Conservation (phyloP, 2,329 filamentous ascomycete genomes). For the Colletotrichum caudatum region DNA sequence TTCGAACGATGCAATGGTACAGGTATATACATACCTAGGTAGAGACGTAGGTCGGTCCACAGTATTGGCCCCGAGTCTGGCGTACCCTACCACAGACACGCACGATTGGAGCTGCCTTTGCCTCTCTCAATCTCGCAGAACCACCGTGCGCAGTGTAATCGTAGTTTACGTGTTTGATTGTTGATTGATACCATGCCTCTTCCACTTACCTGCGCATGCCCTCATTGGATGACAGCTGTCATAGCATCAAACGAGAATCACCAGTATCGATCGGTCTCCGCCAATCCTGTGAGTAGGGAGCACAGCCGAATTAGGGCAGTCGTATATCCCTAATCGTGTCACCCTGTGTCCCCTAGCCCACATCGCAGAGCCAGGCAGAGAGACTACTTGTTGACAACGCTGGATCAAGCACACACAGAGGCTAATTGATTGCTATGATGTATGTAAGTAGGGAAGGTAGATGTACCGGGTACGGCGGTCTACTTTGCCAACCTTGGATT, state of each 20-base stretch:
- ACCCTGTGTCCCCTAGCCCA: conserved; percentile 27
- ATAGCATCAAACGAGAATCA: not conserved
- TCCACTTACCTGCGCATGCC: conserved; percentile 17
- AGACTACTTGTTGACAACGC: not conserved
- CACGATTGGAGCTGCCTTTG: not conserved
- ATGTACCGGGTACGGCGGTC: conserved; percentile 13
- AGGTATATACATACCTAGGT: not conserved
- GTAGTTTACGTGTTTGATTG: too few species aligned
- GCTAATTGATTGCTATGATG: not conserved
- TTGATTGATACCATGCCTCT: too few species aligned
- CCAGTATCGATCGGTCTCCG: too few species aligned
- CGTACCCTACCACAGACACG: not conserved
- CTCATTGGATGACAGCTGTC: not conserved
- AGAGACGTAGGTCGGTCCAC: conserved; percentile 13
- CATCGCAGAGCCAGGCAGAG: conserved; percentile 6
- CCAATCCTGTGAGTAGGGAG: too few species aligned
- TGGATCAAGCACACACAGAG: not conserved
- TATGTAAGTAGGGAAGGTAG: not conserved
- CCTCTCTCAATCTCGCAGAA: not conserved
- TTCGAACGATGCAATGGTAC: conserved; percentile 17
- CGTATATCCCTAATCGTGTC: not conserved
- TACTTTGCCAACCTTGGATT: conserved; percentile 5
- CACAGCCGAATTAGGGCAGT: too few species aligned
- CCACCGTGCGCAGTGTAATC: not conserved
- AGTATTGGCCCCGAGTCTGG: conserved; percentile 6